Evolutionary conservation across 495 filamentous ascomycete genomes (phyloP), one percentile per base, ranked within the genome.

Genomic region (Emericellopsis terricola): DNA sequence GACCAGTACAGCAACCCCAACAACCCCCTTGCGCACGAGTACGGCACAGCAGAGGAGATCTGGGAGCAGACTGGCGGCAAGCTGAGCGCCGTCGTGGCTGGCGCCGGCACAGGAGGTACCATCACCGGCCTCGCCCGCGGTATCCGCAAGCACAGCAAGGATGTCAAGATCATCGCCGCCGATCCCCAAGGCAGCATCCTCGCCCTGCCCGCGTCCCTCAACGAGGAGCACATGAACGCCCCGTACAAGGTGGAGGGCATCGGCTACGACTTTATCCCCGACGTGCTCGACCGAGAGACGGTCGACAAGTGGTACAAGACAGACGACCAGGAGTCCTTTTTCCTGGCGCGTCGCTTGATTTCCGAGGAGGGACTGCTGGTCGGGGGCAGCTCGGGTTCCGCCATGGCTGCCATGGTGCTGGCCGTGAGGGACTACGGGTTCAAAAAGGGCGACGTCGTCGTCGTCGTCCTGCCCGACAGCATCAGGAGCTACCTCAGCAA

Each of bases 301-400:
- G 80, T 99, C n/a, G 76, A 93, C 50, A 76, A 76, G 43, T 99
- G 89, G 89, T 92, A 94, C 55, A 99, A 99, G 66, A 96, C 89
- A 2, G 81, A 81, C 26, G 89, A 99, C 42, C 72, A 70, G 38
- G 85, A 93, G 47, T 84, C 83, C 15, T 99, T 99, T 55, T 62
- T 73, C 38, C 87, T 81, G 49, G 81, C 89, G 8, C 71, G 89
- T 15, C 72, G 85, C 28, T 58, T 99, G 19, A 96, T 99, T 41
- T 72, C 79, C 15, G 91, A 99, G 46, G 89, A 99, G 53, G 89
- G 89, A 28, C 67, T 99, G 14, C 65, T 99, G 5, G 87, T 94
- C 19, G 89, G 89, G 41, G 89, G 89, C 26, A 91, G 81, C 56
- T 91, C 83, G 50, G 89, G 89, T 41, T 91, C 81, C 51, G 87